Base-by-base conservation (phyloP, 2,329 filamentous ascomycete species). In the Mollisia scopiformis region DNA sequence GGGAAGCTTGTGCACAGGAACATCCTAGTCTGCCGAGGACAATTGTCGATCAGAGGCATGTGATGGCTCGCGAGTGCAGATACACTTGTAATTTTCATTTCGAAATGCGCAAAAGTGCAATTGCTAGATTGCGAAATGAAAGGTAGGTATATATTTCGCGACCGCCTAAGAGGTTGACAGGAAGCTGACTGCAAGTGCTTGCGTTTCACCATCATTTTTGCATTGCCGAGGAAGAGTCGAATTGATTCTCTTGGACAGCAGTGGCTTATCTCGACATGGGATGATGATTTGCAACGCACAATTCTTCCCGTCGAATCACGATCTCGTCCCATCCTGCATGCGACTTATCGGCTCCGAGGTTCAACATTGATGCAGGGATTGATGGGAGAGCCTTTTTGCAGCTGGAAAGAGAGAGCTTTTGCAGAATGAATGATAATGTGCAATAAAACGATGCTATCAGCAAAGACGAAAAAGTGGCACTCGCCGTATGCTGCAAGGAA, bases 21-120 rank as follows among this genome's bases (percentile, higher is more conserved):
- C 6, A 35, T 19, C 50, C 31, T 37, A n/a, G 28, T 52, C 50
- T 52, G 50, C 50, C 50, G 50, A 31, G 50, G 50, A 33, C 27
- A 7, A 19, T 52, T 14, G 50, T 10, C 14, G 30, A 11, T 21
- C 13, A 14, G 46, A 30, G 23, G 30, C 50, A 52, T 52, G 50
- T 52, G 50, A 52, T 52, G 50, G 19, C 23, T 19, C 39, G 39
- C 39, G n/a, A 43, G 23, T 21, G 39, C 23, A 19, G 23, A 43
- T 2, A 21, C 13, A 19, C 7, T 43, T 23, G n/a, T 21, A 19
- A 10, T 6, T 5, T 10, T 5, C n/a, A 23, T 10, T 21, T 43
- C n/a, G 2, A 41, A 21, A 2, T 41, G 37, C 21, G 4, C 7
- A n/a, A n/a, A n/a, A n/a, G n/a, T n/a, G n/a, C n/a, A n/a, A n/a